Conservation (phyloP, 106 monocot genomes). For the Dendrobium nobile region DNA sequence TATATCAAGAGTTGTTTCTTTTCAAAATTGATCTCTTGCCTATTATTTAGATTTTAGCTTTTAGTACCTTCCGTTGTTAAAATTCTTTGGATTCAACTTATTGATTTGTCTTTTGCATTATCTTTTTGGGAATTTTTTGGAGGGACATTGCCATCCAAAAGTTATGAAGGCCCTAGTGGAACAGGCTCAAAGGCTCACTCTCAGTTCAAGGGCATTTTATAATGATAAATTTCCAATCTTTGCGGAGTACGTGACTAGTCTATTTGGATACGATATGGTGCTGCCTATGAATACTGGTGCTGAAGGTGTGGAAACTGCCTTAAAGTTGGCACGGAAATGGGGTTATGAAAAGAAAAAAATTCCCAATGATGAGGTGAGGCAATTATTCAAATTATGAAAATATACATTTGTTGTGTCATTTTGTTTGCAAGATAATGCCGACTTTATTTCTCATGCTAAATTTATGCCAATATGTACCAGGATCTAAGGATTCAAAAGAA, state of each 20-base stretch:
- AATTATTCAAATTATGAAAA: constrained; percentile 4
- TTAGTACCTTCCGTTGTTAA: not conserved
- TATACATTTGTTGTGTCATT: not conserved
- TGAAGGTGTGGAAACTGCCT: constrained; percentile 94
- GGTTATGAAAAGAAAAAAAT: constrained; percentile 94
- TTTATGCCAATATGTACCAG: not conserved
- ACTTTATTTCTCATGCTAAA: not conserved
- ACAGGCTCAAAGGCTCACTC: constrained; percentile 81
- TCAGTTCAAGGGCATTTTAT: constrained; percentile 97
- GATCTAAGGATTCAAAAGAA: not conserved
- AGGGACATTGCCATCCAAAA: constrained; percentile 99
- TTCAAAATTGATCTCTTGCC: not conserved
- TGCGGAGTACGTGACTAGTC: constrained; percentile 59
- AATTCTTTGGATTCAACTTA: not conserved
- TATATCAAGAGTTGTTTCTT: not conserved
- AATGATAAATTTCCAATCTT: constrained; percentile 95
- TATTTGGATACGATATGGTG: constrained; percentile 95
- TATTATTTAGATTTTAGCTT: not conserved
- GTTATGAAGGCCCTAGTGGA: constrained; percentile 70
- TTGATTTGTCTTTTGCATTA: not conserved
- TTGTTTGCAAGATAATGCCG: not conserved
- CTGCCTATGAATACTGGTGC: constrained; percentile 99
- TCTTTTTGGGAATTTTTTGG: constrained; percentile 2
- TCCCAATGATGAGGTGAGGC: constrained; percentile 79
- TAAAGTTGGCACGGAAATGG: constrained; percentile 96